Evolutionary conservation across 768 basidiomycete genomes (phyloP), one percentile per base, ranked within the genome.

Genomic region (Calocybe indica): DNA sequence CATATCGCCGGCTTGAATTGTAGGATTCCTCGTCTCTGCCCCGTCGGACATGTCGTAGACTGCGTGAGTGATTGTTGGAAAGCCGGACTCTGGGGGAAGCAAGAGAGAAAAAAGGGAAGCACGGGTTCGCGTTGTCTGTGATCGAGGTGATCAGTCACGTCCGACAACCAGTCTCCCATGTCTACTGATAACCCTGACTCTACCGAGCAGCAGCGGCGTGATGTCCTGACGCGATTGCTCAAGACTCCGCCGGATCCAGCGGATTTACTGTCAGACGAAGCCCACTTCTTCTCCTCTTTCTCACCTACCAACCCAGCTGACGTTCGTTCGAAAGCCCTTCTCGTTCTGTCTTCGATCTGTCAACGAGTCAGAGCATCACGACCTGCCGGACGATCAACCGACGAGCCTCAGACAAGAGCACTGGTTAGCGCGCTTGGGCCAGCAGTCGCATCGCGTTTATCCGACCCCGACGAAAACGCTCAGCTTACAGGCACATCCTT

Each of bases 1-100:
- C n/a, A 80, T 82, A 61, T 93, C 77, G 7, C 88, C 87, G 5
- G 74, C 62, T 42, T 78, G 73, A 45, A 95, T 87, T 15, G 57
- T 69, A 11, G 50, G 28, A 15, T 52, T 45, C 48, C 60, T 56
- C 12, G 52, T 61, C 46, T 59, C 61, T 36, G 55, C 40, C 12
- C 52, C 29, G 7, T 41, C 40, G 40, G 40, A 37, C 47, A 54
- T 48, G 32, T 52, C 48, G 47, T 43, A 48, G 28, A 7, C 43
- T 40, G 40, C 45, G 41, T 43, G 37, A 14, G 28, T 6, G 8
- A 13, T 34, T 42, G 47, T 38, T 32, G 37, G 15, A 42, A 2
- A 22, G 3, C 38, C 14, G 22, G 4, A 22, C 22, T 22, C 22
- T 22, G 22, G 22, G 22, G 22, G 22, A 22, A 2, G 22, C 22